phyloP scores from a whole-genome alignment of 2,329 filamentous ascomycete genomes.

The Acephala macrosclerotiorum region DNA sequence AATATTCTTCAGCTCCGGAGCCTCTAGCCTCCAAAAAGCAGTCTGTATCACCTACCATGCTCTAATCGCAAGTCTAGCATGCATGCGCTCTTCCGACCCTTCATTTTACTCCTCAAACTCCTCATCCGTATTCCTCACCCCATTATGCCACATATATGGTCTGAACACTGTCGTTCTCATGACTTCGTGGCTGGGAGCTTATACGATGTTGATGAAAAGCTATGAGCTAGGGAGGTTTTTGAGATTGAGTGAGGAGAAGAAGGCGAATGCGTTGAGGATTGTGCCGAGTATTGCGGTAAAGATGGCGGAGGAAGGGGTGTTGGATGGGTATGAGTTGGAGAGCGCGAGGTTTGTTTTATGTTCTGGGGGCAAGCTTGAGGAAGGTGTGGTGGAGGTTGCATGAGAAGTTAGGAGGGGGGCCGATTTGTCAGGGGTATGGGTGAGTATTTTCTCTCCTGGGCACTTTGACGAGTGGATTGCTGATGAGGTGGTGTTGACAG shows the following conservation, averaged over 20 bases:
- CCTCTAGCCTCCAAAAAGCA: slow-evolving; percentile 11
- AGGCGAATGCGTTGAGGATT: not conserved
- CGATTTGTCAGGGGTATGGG: slow-evolving; percentile 19
- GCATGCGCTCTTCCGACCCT: slow-evolving; percentile 10
- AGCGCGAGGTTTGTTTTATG: slow-evolving; percentile 11
- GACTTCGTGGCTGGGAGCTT: not conserved
- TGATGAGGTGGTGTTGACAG: not conserved
- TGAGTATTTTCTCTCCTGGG: not conserved
- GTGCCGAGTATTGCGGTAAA: slow-evolving; percentile 10
- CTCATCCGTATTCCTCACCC: slow-evolving; percentile 7
- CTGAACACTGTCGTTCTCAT: not conserved
- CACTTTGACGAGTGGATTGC: not conserved
- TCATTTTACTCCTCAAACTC: slow-evolving; percentile 1
- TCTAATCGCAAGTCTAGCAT: slow-evolving; percentile 4
- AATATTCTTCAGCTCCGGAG: slow-evolving; percentile 13
- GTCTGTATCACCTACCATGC: slow-evolving; percentile 8
- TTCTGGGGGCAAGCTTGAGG: slow-evolving; percentile 8
- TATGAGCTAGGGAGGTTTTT: slow-evolving; percentile 5
- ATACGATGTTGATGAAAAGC: slow-evolving; percentile 3
- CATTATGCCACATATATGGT: slow-evolving; percentile 16
- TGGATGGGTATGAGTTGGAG: not conserved
- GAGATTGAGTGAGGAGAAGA: not conserved
- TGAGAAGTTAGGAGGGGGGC: slow-evolving; percentile 4
- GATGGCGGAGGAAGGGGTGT: not conserved
- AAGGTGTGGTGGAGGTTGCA: slow-evolving; percentile 8